Evolutionary conservation across 1,284 basidiomycete species (phyloP).

Genomic region (Salmacisia buchloeana): DNA sequence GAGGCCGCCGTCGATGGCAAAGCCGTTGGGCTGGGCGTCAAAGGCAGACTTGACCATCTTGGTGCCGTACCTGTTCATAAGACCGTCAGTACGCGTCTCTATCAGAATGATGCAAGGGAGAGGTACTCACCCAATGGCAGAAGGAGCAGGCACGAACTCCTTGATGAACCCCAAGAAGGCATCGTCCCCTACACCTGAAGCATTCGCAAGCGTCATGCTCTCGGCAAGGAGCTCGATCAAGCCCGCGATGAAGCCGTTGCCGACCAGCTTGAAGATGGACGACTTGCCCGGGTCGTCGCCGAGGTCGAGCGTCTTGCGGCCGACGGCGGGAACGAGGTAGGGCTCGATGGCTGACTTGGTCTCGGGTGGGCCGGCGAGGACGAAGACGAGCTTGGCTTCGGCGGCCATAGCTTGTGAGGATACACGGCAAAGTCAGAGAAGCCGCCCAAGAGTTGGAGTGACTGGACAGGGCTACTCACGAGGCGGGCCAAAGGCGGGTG

Average conservation of each 20-base stretch:
- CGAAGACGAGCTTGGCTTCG: constrained; percentile 65
- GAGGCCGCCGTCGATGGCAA: constrained; percentile 3
- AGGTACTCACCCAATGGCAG: neutral
- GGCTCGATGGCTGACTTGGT: constrained; percentile 75
- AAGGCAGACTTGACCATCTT: constrained; percentile 7
- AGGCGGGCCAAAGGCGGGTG: constrained; percentile 66
- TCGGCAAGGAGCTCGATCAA: constrained; percentile 71
- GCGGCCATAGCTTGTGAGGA: constrained; percentile 57
- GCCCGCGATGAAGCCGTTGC: constrained; percentile 37
- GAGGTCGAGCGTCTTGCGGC: constrained; percentile 60
- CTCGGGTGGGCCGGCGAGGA: constrained; percentile 75
- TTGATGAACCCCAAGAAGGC: constrained; percentile 52
- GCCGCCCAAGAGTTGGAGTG: neutral
- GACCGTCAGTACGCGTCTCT: too few relatives aligned
- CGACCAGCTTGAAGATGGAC: constrained; percentile 65
- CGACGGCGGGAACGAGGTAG: constrained; percentile 54
- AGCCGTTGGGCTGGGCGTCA: neutral
- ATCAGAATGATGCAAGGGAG: neutral
- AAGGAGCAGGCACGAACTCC: constrained; percentile 19
- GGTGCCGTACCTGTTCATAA: constrained; percentile 2
- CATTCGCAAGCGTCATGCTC: constrained; percentile 74
- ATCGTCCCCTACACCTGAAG: constrained; percentile 69
- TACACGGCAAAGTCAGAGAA: neutral
- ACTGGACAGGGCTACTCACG: constrained; percentile 1
- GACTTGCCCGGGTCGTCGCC: constrained; percentile 71